A percentile compares a stretch with the other conserved stretches of the same genome.
These are phyloP conservation scores for Daldinia vernicosa DNA, from an alignment of 495 filamentous ascomycete species.

Conservation along the genomic window DNA sequence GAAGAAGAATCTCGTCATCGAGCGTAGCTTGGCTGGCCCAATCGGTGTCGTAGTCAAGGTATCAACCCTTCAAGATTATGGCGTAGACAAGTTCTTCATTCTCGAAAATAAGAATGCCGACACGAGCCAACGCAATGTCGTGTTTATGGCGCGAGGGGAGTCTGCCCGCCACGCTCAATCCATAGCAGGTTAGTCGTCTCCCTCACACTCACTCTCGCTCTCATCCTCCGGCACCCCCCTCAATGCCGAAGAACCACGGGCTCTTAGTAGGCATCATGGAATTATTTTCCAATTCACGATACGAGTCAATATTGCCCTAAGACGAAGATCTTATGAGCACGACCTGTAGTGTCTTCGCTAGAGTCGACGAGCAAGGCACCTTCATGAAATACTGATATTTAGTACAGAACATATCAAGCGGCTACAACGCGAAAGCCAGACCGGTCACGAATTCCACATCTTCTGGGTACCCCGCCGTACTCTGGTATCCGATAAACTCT, in stretches of 20 bases:
- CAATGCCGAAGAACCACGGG: slow-evolving; percentile 29
- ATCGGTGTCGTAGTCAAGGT: slow-evolving; percentile 94
- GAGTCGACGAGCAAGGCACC: slow-evolving; percentile 7
- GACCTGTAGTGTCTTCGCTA: slow-evolving; percentile 24
- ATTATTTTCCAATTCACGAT: slow-evolving; percentile 26
- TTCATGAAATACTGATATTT: slow-evolving; percentile 49
- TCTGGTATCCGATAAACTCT: slow-evolving; percentile 85
- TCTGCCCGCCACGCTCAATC: slow-evolving; percentile 79
- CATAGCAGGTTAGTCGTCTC: slow-evolving; percentile 79
- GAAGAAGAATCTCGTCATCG: slow-evolving; percentile 97
- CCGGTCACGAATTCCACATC: slow-evolving; percentile 92
- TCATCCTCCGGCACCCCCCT: background rate
- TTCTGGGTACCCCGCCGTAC: slow-evolving; percentile 94
- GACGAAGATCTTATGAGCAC: slow-evolving; percentile 33
- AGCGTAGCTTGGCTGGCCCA: slow-evolving; percentile 87
- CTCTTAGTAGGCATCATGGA: slow-evolving; percentile 42
- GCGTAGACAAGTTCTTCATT: slow-evolving; percentile 94
- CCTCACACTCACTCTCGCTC: slow-evolving; percentile 19
- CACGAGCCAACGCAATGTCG: slow-evolving; percentile 90
- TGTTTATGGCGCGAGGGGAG: slow-evolving; percentile 91
- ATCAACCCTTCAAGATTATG: slow-evolving; percentile 83
- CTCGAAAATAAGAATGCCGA: slow-evolving; percentile 94
- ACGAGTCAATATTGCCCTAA: slow-evolving; percentile 35
- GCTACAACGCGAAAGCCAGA: slow-evolving; percentile 81
- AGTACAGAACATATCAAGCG: slow-evolving; percentile 87